phyloP scores from a whole-genome alignment of 352 stramenopile genomes.

The Globisporangium ultimum region DNA sequence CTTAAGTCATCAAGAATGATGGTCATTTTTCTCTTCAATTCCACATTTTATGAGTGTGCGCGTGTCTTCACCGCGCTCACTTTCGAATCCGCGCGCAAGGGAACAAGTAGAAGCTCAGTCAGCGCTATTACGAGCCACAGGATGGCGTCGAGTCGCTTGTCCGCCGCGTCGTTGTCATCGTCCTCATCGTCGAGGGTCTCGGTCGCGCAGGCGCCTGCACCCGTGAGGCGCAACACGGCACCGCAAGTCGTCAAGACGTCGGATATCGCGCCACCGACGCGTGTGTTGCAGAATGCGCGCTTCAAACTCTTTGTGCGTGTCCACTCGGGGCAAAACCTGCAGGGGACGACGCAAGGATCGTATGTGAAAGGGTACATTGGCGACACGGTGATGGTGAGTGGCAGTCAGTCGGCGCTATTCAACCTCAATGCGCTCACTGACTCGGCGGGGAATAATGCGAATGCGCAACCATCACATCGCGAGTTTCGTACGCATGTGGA shows the following conservation, averaged over 20 bases:
- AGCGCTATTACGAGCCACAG: neutral
- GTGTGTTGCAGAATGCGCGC: slow-evolving; percentile 12
- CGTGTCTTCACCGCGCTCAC: neutral
- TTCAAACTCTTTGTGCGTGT: slow-evolving; percentile 69
- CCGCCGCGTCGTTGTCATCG: slow-evolving; percentile 17
- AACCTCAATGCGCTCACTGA: slow-evolving; percentile 16
- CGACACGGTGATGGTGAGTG: slow-evolving; percentile 41
- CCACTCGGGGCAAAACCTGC: slow-evolving; percentile 52
- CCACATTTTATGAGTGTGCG: neutral
- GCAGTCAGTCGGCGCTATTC: slow-evolving; percentile 19
- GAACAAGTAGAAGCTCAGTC: neutral
- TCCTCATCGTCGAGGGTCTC: slow-evolving; percentile 9
- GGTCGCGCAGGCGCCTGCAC: neutral
- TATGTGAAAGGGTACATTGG: slow-evolving; percentile 80
- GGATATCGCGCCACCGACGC: slow-evolving; percentile 8
- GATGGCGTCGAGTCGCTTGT: slow-evolving; percentile 16
- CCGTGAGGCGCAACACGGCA: neutral
- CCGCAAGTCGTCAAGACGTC: neutral
- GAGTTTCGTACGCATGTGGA: slow-evolving; percentile 62
- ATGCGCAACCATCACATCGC: slow-evolving; percentile 26
- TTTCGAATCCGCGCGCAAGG: slow-evolving; percentile 1
- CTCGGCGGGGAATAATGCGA: slow-evolving; percentile 7
- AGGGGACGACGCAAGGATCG: slow-evolving; percentile 33
- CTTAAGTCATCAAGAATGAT: slow-evolving; percentile 3
- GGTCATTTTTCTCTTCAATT: neutral